phyloP scores from a whole-genome alignment of 768 basidiomycete genomes.

The Albatrellus ellisii region DNA sequence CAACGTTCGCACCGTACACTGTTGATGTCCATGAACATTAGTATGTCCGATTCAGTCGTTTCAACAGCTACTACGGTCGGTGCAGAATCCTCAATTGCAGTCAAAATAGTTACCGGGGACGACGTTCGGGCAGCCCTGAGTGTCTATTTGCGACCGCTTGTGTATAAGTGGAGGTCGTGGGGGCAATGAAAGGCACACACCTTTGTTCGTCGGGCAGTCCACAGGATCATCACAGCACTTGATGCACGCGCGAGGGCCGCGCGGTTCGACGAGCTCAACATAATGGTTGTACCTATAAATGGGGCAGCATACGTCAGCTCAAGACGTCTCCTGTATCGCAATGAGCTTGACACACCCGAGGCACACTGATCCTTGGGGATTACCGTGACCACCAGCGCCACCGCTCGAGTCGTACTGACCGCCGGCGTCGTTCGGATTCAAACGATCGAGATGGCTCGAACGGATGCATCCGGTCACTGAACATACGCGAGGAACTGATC shows the following conservation, averaged over 20 bases:
- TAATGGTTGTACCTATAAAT: constrained; percentile 39
- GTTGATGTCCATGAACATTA: not conserved
- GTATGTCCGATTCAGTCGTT: too few relatives aligned
- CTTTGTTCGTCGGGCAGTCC: constrained; percentile 40
- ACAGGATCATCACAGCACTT: constrained; percentile 40
- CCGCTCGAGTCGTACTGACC: constrained; percentile 51
- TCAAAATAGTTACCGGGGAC: constrained; percentile 42
- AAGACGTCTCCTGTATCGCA: not conserved
- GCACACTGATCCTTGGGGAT: constrained; percentile 38
- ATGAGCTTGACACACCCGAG: constrained; percentile 25
- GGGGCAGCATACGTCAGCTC: not conserved
- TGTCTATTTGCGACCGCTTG: constrained; percentile 22
- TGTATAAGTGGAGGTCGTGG: not conserved
- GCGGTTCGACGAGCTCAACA: constrained; percentile 44
- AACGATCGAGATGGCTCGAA: constrained; percentile 26
- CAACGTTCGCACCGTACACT: too few relatives aligned
- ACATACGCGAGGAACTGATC: not conserved
- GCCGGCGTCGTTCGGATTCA: constrained; percentile 35
- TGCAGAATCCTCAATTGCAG: constrained; percentile 23
- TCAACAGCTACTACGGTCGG: not conserved
- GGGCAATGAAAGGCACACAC: constrained; percentile 17
- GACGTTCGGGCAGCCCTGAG: constrained; percentile 36
- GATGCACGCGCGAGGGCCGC: constrained; percentile 38
- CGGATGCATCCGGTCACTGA: constrained; percentile 48
- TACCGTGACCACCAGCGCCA: constrained; percentile 34